Percentiles rank a stretch among this genome's conserved stretches.
phyloP scores from a whole-genome alignment of 2,329 filamentous ascomycete species.

The Hypomyces rosellus region DNA sequence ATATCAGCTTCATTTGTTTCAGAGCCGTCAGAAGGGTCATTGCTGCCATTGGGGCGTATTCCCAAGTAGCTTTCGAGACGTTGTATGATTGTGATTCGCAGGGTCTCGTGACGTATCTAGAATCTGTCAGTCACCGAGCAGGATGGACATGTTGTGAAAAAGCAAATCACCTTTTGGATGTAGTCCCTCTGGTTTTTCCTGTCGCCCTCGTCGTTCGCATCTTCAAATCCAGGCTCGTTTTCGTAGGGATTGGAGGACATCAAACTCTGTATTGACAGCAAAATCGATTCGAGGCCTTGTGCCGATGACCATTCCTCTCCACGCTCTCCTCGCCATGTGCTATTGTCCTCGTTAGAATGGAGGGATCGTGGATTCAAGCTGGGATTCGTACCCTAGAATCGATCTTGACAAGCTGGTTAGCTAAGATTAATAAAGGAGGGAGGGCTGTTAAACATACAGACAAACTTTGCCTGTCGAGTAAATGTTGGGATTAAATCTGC shows the following conservation, averaged over 20 bases:
- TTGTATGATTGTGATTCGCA: slow-evolving; percentile 80
- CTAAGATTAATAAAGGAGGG: background rate
- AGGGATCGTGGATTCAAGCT: background rate
- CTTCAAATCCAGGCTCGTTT: slow-evolving; percentile 91
- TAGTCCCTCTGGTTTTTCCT: slow-evolving; percentile 70
- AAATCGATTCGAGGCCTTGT: slow-evolving; percentile 87
- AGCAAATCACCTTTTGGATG: slow-evolving; percentile 59
- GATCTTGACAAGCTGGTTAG: slow-evolving; percentile 48
- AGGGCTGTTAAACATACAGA: slow-evolving; percentile 52
- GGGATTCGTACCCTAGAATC: slow-evolving; percentile 66
- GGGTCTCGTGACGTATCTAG: slow-evolving; percentile 83
- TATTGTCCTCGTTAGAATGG: slow-evolving; percentile 29
- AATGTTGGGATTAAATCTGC: slow-evolving; percentile 95
- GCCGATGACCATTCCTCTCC: slow-evolving; percentile 96
- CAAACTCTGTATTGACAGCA: slow-evolving; percentile 92
- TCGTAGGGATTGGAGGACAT: slow-evolving; percentile 93
- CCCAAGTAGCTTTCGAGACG: slow-evolving; percentile 74
- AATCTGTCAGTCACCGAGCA: background rate
- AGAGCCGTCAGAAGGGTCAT: slow-evolving; percentile 18
- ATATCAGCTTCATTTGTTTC: slow-evolving; percentile 27
- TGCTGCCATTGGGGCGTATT: slow-evolving; percentile 48
- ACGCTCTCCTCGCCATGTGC: slow-evolving; percentile 85
- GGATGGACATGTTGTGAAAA: background rate
- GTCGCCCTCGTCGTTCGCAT: slow-evolving; percentile 60
- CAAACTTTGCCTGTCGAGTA: slow-evolving; percentile 90